These are phyloP conservation scores for Ceratobasidium sp. DNA, from an alignment of 1,284 basidiomycete genomes.

Conservation along the genomic window DNA sequence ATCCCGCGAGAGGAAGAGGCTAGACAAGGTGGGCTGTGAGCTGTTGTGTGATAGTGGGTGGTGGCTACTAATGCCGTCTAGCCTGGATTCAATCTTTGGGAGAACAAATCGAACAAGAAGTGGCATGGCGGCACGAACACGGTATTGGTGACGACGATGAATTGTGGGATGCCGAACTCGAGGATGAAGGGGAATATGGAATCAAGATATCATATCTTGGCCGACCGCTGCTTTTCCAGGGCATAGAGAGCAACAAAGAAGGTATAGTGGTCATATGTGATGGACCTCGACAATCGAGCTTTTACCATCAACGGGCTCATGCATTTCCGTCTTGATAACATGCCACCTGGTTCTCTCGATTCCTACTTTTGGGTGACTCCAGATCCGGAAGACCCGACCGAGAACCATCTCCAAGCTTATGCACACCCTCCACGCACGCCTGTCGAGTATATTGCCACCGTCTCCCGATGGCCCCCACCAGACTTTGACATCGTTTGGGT, in stretches of 20 bases:
- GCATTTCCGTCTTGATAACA: conserved; percentile 30
- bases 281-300: conserved; percentile 31
- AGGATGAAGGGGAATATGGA: too few species aligned
- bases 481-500: neutral
- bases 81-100: neutral
- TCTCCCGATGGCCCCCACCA: conserved; percentile 5
- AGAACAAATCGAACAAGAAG: neutral
- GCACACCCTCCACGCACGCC: neutral
- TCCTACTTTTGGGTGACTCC: neutral
- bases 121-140: neutral
- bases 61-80: neutral
- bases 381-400: too few species aligned
- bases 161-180: too few species aligned
- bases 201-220: too few species aligned
- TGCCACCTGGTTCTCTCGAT: neutral
- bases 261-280: neutral
- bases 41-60: neutral
- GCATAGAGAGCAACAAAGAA: neutral
- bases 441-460: neutral
- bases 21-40: neutral
- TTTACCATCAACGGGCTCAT: conserved; percentile 32
- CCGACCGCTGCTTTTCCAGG: too few species aligned
- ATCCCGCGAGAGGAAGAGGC: neutral
- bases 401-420: too few species aligned
- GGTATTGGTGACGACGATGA: too few species aligned